A percentile compares a stretch with the other conserved stretches of the same genome.
Evolutionary conservation across 1,139 yeast species (phyloP).

Genomic region (Scheffersomyces segobiensis): DNA sequence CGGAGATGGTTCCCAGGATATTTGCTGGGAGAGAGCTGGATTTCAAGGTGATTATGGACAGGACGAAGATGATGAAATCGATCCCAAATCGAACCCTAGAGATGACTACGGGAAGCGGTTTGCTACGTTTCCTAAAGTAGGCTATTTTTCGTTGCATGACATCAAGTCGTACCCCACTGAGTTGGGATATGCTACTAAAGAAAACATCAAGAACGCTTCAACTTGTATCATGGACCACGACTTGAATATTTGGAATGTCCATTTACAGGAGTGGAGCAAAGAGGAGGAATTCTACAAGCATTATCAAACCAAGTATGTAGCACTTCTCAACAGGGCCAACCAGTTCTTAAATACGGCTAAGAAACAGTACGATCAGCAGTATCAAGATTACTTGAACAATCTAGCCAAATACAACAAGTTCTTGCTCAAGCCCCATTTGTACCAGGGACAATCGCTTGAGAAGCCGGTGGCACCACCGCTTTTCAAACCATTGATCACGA

Average conservation of each 20-base stretch:
- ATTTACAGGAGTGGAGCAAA: conserved; percentile 63
- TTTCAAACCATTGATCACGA: conserved; percentile 68
- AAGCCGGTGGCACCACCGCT: conserved; percentile 45
- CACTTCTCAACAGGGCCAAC: conserved; percentile 65
- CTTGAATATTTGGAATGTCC: conserved; percentile 82
- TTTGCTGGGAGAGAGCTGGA: conserved; percentile 80
- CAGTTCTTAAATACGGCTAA: conserved; percentile 60
- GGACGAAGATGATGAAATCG: conserved; percentile 41
- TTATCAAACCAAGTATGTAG: conserved; percentile 63
- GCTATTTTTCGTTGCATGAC: conserved; percentile 84
- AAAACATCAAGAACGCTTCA: conserved; percentile 73
- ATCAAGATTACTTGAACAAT: conserved; percentile 31
- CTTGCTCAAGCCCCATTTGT: conserved; percentile 31
- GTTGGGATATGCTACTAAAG: conserved; percentile 71
- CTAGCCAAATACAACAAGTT: conserved; percentile 30
- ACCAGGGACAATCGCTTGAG: conserved; percentile 19
- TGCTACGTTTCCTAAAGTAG: conserved; percentile 64
- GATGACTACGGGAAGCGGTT: conserved; percentile 56
- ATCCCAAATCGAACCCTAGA: conserved; percentile 32
- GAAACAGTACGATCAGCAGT: conserved; percentile 41
- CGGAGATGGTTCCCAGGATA: conserved; percentile 92
- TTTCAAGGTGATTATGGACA: conserved; percentile 53
- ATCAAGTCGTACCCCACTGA: conserved; percentile 88
- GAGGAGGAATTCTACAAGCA: conserved; percentile 66
- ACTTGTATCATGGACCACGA: conserved; percentile 82